A percentile compares a stretch with the other conserved stretches of the same genome.
Evolutionary conservation across 2,329 filamentous ascomycete species (phyloP).

Genomic region (Aureobasidium mangrovei): DNA sequence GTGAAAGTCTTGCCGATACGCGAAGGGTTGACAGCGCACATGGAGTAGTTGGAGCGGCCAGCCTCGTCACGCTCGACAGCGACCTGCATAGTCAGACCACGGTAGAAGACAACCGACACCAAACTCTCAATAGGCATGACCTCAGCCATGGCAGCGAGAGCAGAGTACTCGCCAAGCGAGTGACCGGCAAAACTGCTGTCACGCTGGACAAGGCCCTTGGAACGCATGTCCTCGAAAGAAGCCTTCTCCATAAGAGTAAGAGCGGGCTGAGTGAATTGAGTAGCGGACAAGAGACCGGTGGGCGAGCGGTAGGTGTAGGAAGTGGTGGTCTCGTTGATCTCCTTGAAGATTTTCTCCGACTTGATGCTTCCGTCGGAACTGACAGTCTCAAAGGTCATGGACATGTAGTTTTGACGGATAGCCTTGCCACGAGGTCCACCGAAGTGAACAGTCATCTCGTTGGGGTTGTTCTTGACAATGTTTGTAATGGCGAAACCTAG

Average conservation of each 20-base stretch:
- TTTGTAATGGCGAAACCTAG: slow-evolving; percentile 90
- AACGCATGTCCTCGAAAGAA: slow-evolving; percentile 97
- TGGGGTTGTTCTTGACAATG: slow-evolving; percentile 99
- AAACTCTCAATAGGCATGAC: slow-evolving; percentile 99
- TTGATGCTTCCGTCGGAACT: slow-evolving; percentile 85
- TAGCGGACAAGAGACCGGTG: slow-evolving; percentile 87
- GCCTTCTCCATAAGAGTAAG: slow-evolving; percentile 99
- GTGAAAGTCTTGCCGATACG: slow-evolving; percentile 98
- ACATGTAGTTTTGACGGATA: slow-evolving; percentile 98
- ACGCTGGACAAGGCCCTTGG: slow-evolving; percentile 88
- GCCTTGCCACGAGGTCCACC: slow-evolving; percentile 94
- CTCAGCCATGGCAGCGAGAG: slow-evolving; percentile 87
- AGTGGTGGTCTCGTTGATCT: slow-evolving; percentile 82
- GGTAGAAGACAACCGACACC: slow-evolving; percentile 98
- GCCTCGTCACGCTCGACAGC: slow-evolving; percentile 90
- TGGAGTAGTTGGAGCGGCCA: slow-evolving; percentile 95
- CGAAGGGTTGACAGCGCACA: slow-evolving; percentile 98
- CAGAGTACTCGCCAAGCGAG: slow-evolving; percentile 96
- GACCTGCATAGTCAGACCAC: slow-evolving; percentile 97
- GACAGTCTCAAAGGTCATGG: slow-evolving; percentile 99
- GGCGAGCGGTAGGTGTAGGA: slow-evolving; percentile 97
- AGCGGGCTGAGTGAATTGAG: slow-evolving; percentile 96
- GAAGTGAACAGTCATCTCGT: slow-evolving; percentile 97
- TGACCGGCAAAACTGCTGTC: slow-evolving; percentile 98
- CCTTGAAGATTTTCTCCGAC: slow-evolving; percentile 99